phyloP scores from a whole-genome alignment of 495 filamentous ascomycete species.

The Podospora conica region DNA sequence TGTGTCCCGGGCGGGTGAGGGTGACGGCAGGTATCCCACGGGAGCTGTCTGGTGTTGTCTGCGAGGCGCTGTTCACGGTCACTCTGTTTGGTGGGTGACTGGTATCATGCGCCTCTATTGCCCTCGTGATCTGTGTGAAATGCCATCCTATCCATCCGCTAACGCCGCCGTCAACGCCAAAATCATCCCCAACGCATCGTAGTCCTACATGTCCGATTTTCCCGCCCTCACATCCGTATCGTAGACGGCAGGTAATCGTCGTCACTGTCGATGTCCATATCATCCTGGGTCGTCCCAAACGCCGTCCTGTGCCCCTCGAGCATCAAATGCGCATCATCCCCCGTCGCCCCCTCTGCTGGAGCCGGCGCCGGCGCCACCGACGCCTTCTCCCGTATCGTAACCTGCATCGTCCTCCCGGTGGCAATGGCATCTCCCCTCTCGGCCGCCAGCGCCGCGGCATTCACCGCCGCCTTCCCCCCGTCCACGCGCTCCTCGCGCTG shows the following conservation, averaged over 20 bases:
- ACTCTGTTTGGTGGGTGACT: slow-evolving; percentile 7
- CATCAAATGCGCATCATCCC: slow-evolving; percentile 33
- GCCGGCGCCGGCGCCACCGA: slow-evolving; percentile 27
- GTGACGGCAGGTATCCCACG: not conserved
- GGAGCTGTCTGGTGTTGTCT: not conserved
- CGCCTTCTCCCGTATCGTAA: slow-evolving; percentile 47
- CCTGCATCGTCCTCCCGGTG: slow-evolving; percentile 21
- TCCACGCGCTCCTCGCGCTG: not conserved
- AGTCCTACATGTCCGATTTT: not conserved
- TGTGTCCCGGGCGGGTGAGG: slow-evolving; percentile 3
- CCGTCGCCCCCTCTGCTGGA: slow-evolving; percentile 13
- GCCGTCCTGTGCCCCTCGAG: slow-evolving; percentile 45
- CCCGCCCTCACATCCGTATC: slow-evolving; percentile 12
- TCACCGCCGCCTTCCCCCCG: slow-evolving; percentile 45
- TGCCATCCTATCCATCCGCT: not conserved
- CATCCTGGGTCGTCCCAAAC: slow-evolving; percentile 19
- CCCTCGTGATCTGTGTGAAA: not conserved
- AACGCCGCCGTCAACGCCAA: too few relatives aligned
- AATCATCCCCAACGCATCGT: not conserved
- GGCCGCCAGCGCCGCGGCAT: slow-evolving; percentile 45
- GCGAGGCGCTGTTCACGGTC: not conserved
- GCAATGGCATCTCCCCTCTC: slow-evolving; percentile 47
- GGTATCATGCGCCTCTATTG: slow-evolving; percentile 19
- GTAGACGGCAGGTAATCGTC: slow-evolving; percentile 15
- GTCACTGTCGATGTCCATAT: slow-evolving; percentile 12